Conservation (phyloP, 2,329 filamentous ascomycete genomes). For the Aspergillus fumigatiaffinis region DNA sequence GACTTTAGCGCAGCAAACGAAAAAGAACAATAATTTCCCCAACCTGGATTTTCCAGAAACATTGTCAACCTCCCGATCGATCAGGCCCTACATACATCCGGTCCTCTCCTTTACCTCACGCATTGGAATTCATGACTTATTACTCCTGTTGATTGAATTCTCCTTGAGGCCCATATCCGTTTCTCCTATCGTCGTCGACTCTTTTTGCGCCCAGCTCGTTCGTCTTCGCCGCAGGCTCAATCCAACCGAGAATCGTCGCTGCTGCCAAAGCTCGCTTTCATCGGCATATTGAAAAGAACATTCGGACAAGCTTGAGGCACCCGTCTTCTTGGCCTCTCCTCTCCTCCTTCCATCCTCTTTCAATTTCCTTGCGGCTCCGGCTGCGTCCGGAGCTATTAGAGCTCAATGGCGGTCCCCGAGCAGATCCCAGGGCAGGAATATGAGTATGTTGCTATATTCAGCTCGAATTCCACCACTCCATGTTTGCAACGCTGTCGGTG, state of each 20-base stretch:
- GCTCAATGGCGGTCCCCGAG: constrained; percentile 41
- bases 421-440: constrained; percentile 43
- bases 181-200: neutral
- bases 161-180: neutral
- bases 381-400: constrained; percentile 32
- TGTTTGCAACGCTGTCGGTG: neutral
- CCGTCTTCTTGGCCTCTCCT: neutral
- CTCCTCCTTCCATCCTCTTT: constrained; percentile 11
- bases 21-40: neutral
- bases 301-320: neutral
- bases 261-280: neutral
- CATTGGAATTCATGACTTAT: neutral
- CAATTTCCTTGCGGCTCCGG: constrained; percentile 23
- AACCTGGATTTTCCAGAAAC: neutral
- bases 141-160: neutral
- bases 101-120: constrained; percentile 7
- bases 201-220: neutral
- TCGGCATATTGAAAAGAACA: neutral
- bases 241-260: neutral
- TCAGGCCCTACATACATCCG: constrained; percentile 1
- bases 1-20: neutral
- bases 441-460: constrained; percentile 36
- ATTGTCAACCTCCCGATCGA: constrained; percentile 4
- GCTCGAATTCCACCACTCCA: neutral
- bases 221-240: neutral